Evolutionary conservation across 2,329 filamentous ascomycete species (phyloP).

Genomic region (Microdochium nivale): DNA sequence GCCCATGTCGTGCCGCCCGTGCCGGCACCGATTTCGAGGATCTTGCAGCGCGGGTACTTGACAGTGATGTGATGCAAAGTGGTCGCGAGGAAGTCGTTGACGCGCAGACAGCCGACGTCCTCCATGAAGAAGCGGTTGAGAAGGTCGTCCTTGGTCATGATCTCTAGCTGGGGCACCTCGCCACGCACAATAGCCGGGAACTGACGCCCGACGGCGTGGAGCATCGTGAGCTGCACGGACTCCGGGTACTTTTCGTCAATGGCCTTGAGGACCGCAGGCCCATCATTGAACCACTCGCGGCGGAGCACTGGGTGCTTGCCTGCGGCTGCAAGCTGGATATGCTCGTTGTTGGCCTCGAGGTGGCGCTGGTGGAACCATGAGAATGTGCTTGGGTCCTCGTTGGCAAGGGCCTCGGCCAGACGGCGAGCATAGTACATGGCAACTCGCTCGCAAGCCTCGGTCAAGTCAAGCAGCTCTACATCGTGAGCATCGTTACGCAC

Average conservation of each 20-base stretch:
- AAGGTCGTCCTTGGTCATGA: constrained; percentile 8
- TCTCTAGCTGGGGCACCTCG: constrained; percentile 2
- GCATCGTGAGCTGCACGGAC: not conserved
- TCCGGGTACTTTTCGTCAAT: not conserved
- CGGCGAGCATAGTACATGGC: too few species aligned
- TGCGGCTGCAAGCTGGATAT: not conserved
- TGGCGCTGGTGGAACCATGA: too few species aligned
- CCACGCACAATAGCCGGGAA: constrained; percentile 2
- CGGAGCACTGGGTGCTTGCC: not conserved
- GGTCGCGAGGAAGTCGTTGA: not conserved
- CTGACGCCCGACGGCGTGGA: constrained; percentile 1
- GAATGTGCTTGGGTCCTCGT: too few species aligned
- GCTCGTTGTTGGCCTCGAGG: too few species aligned
- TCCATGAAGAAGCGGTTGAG: constrained; percentile 4
- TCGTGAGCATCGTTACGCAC: too few species aligned
- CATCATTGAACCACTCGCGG: too few species aligned
- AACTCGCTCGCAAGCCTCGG: too few species aligned
- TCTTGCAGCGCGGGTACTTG: not conserved
- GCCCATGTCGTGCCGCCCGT: not conserved
- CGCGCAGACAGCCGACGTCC: not conserved
- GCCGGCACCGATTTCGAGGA: not conserved
- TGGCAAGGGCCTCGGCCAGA: too few species aligned
- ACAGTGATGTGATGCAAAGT: not conserved
- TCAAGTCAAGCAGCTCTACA: too few species aligned
- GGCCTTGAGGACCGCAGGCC: too few species aligned